Conservation (phyloP, 495 filamentous ascomycete genomes). For the Penicillium turbatum region DNA sequence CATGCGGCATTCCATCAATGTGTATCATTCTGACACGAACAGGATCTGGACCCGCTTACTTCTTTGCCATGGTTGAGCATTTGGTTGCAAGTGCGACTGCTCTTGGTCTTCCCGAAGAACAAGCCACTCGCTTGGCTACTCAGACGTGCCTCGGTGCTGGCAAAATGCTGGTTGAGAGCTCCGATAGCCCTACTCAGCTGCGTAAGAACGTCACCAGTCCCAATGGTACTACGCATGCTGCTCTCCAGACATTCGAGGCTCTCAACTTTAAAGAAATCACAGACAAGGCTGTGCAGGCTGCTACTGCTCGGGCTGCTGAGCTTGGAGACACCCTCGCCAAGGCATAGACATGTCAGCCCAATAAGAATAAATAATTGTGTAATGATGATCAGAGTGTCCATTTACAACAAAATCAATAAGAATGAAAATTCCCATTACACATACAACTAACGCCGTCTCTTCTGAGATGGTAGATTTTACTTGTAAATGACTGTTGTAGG, state of each 20-base stretch:
- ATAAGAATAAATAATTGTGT: not conserved
- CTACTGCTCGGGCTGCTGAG: constrained; percentile 35
- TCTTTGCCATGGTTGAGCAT: constrained; percentile 46
- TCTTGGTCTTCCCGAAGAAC: constrained; percentile 34
- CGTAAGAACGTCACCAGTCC: constrained; percentile 44
- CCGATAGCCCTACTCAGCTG: constrained; percentile 34
- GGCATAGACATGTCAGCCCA: not conserved
- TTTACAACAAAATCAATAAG: too few species aligned
- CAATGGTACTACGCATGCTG: constrained; percentile 41
- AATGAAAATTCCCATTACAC: too few species aligned
- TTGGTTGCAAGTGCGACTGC: constrained; percentile 36
- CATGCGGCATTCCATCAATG: not conserved
- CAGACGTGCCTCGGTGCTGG: constrained; percentile 43
- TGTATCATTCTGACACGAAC: not conserved
- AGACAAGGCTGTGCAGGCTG: constrained; percentile 39
- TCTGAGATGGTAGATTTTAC: not conserved
- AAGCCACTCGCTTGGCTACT: constrained; percentile 38
- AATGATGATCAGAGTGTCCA: not conserved
- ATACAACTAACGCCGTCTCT: too few species aligned
- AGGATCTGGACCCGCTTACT: constrained; percentile 44
- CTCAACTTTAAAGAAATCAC: constrained; percentile 33
- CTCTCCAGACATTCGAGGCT: constrained; percentile 35
- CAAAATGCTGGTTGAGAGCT: constrained; percentile 38
- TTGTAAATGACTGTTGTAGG: not conserved
- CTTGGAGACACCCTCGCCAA: constrained; percentile 21